Conservation (phyloP, 768 basidiomycete genomes). For the Lentinula aciculospora region DNA sequence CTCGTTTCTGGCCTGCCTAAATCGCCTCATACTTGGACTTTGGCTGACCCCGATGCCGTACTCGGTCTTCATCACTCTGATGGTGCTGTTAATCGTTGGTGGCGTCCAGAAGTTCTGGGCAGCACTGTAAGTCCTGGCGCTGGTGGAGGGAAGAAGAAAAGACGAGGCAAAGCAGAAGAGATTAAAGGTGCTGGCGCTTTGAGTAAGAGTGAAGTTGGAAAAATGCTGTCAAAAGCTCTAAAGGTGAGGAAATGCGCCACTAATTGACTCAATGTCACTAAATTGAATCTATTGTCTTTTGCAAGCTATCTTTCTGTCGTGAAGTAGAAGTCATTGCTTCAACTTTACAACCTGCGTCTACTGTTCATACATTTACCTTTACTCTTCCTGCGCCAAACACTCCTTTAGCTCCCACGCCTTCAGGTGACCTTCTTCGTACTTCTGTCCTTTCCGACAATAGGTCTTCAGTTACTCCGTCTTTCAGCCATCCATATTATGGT, state of each 20-base stretch:
- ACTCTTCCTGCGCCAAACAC: constrained; percentile 72
- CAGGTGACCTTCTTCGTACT: constrained; percentile 64
- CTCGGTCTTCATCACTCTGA: constrained; percentile 78
- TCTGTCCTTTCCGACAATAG: constrained; percentile 69
- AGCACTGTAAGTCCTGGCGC: constrained; percentile 83
- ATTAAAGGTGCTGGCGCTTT: constrained; percentile 77
- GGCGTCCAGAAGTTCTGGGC: constrained; percentile 88
- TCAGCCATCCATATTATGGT: constrained; percentile 68
- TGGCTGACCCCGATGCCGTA: constrained; percentile 80
- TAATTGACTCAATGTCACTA: constrained; percentile 2
- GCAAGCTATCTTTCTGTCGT: constrained; percentile 81
- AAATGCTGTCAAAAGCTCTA: constrained; percentile 87
- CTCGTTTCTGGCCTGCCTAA: constrained; percentile 88
- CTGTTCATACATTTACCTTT: constrained; percentile 90
- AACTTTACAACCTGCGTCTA: constrained; percentile 90
- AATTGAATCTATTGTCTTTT: constrained; percentile 6
- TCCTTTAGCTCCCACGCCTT: constrained; percentile 69
- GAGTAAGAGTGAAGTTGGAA: constrained; percentile 80
- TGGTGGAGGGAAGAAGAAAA: constrained; percentile 74
- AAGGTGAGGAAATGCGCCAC: constrained; percentile 48
- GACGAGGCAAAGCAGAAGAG: constrained; percentile 58
- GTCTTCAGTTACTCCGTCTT: constrained; percentile 64
- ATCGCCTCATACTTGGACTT: constrained; percentile 85
- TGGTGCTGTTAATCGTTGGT: constrained; percentile 84
- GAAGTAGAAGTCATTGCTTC: constrained; percentile 94